Base-by-base conservation (phyloP, 1,139 yeast genomes). In the Diutina catenulata region DNA sequence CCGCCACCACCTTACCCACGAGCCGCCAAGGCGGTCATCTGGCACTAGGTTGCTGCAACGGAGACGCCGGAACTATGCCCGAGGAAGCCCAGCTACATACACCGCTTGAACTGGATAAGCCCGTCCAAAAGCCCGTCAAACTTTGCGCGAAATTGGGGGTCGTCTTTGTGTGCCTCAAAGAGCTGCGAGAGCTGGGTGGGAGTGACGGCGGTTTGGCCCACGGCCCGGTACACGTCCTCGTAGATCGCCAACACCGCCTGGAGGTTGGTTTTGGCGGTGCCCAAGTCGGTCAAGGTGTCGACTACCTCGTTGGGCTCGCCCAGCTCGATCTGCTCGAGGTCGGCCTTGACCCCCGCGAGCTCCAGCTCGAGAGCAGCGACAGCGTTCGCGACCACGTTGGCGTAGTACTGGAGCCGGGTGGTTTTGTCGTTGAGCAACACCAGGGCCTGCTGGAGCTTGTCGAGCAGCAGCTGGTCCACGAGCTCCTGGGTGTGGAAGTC, bases 311-410 rank as follows among this genome's bases (percentile, higher is more conserved):
- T 20, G n/a, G 14, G 13, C n/a, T 7, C 15, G 18, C 20, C 35
- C 6, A 25, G 20, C 5, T 31, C 35, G 3, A 21, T 20, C 5
- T 10, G 13, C 11, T 24, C 14, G 25, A 31, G 13, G 9, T 31
- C 35, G 13, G n/a, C 21, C n/a, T 16, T 8, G 8, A 31, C 35
- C 5, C 21, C 35, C 6, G 6, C 11, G 10, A 31, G 21, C 5
- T 31, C 35, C 10, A 21, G 35, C 9, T 31, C 35, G 6, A 31
- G 14, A 11, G 35, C 35, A 16, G 21, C 35, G 26, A 31, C 21
- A n/a, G 35, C 35, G 13, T 20, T 31, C 10, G 20, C 21, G 6
- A 31, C 35, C 35, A 31, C 35, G 25, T 31, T 24, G 19, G 35
- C 35, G 14, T 31, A 31, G 11, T 31, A 31, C 18, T 31, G 35